These are phyloP conservation scores for Coemansia reversa DNA, from an alignment of 192 early-diverging fungal genomes.

Conservation along the genomic window DNA sequence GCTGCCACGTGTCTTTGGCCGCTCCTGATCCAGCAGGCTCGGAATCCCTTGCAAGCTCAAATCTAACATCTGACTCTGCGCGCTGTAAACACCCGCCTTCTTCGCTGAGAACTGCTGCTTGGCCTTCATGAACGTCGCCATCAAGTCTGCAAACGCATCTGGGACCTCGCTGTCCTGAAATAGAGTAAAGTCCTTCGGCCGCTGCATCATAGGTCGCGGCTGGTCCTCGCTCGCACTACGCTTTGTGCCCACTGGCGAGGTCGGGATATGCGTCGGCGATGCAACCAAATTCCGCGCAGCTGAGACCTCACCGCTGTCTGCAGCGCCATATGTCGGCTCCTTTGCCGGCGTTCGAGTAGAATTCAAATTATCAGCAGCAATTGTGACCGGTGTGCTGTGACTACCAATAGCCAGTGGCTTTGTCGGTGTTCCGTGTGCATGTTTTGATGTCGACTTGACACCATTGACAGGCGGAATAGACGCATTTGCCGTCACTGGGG, in stretches of 20 bases:
- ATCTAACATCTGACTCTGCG: constrained; percentile 75
- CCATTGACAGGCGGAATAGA: constrained; percentile 9
- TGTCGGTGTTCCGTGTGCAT: not conserved
- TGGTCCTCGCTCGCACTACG: constrained; percentile 26
- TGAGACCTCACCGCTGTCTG: not conserved
- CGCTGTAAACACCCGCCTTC: constrained; percentile 11
- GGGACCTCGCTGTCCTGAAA: constrained; percentile 57
- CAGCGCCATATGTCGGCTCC: not conserved
- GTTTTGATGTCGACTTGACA: not conserved
- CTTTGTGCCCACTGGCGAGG: constrained; percentile 53
- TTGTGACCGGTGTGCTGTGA: not conserved
- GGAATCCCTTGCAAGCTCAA: constrained; percentile 81
- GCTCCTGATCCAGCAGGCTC: constrained; percentile 78
- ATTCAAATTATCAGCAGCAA: not conserved
- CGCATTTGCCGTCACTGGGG: not conserved
- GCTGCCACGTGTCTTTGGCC: constrained; percentile 56
- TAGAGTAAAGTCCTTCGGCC: constrained; percentile 50
- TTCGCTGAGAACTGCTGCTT: constrained; percentile 57
- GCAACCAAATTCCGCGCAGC: not conserved
- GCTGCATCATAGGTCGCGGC: constrained; percentile 35
- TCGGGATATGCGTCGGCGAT: constrained; percentile 18
- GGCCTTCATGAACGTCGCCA: constrained; percentile 65
- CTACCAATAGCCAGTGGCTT: not conserved
- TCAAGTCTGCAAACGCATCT: constrained; percentile 66
- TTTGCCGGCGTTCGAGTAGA: not conserved